Base-by-base conservation (phyloP, 1,284 basidiomycete genomes). In the Malassezia vespertilionis region DNA sequence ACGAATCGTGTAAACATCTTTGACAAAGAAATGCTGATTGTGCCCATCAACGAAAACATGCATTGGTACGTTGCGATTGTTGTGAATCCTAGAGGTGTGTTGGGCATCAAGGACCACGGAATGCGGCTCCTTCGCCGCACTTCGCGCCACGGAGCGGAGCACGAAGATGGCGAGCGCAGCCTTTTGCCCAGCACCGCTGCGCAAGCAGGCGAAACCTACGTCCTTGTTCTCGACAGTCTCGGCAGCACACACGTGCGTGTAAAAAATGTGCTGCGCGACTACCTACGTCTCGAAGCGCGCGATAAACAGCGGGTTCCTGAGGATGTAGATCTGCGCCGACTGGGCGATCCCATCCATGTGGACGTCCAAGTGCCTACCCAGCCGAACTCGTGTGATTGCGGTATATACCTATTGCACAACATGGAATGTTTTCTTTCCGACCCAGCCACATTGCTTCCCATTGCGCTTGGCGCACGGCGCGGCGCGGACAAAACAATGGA, bases 21-120 rank as follows among this genome's bases (percentile, higher is more conserved):
- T 71, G 73, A 77, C 52, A 96, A 96, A 76, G 83, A 84, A 63
- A 93, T 84, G 63, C 76, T 99, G 52, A 80, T 99, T 33, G 78
- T 99, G 2, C 93, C 93, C 1, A 93, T 99, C 73, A 95, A 97
- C 64, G 93, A 97, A 71, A 77, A 89, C 61, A 74, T 87, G 35
- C 93, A 99, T 73, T 97, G 93, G 93, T 97, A 93, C 71, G 78
- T 97, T 18, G 90, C 86, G 6, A 80, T 97, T 56, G 89, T 99
- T 57, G 83, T 81, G 71, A 82, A 85, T 51, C 91, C 93, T 0
- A 79, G 78, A 40, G 38, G 9, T 5, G 30, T 51, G 3, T 15
- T 44, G 7, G 7, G 32, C 12, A n/a, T 6, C 32, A 8, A 20
- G 18, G 15, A 24, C 9, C 14, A 15, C 41, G 14, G 37, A 37